Conservation (phyloP, 495 filamentous ascomycete genomes). For the Lophiotrema nucula region DNA sequence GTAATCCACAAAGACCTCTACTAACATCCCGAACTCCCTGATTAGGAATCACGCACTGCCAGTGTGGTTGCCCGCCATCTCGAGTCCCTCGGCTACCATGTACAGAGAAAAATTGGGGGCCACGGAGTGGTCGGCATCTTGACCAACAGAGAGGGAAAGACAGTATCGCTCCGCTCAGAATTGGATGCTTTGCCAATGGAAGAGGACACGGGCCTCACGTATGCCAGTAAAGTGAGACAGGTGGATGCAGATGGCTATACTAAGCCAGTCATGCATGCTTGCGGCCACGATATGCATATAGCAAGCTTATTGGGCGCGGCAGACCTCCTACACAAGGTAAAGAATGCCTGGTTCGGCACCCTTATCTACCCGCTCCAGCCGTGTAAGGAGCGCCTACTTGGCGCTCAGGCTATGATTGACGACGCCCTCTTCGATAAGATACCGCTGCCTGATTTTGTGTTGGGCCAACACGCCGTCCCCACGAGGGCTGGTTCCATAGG, state of each 20-base stretch:
- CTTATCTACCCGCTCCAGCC: constrained; percentile 61
- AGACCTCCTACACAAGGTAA: constrained; percentile 43
- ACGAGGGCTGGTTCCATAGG: constrained; percentile 31
- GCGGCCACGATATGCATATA: constrained; percentile 65
- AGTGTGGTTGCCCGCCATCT: constrained; percentile 44
- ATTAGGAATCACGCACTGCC: constrained; percentile 50
- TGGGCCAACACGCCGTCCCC: constrained; percentile 57
- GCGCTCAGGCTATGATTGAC: constrained; percentile 60
- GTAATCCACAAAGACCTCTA: constrained; percentile 43
- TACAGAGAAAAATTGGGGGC: constrained; percentile 57
- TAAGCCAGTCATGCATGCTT: constrained; percentile 64
- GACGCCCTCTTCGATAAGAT: constrained; percentile 58
- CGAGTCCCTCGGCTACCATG: constrained; percentile 43
- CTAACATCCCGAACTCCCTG: constrained; percentile 52
- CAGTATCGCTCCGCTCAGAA: constrained; percentile 57
- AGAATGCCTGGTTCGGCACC: constrained; percentile 54
- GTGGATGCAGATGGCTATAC: constrained; percentile 45
- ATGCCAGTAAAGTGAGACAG: constrained; percentile 49
- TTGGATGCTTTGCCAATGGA: constrained; percentile 61
- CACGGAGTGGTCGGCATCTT: constrained; percentile 57
- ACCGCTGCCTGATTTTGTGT: constrained; percentile 54
- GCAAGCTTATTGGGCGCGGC: constrained; percentile 52
- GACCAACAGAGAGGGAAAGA: constrained; percentile 54
- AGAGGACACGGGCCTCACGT: constrained; percentile 57
- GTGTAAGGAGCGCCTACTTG: constrained; percentile 54